These are phyloP conservation scores for Setomelanomma holmii DNA, from an alignment of 2,329 filamentous ascomycete species.

Conservation along the genomic window DNA sequence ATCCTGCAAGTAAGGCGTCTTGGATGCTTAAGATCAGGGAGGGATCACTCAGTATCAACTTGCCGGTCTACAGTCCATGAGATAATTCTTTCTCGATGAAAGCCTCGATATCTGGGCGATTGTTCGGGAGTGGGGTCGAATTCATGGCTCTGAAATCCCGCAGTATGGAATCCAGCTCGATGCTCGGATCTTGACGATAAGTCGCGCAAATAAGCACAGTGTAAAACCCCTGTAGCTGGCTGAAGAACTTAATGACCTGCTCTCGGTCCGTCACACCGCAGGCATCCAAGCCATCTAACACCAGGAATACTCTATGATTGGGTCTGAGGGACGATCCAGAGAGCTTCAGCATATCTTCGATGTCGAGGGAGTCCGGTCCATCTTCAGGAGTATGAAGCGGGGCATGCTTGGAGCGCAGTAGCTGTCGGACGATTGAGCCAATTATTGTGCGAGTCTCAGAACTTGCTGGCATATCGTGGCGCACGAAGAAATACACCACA, in stretches of 20 bases:
- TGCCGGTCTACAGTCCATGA: constrained; percentile 18
- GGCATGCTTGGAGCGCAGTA: constrained; percentile 37
- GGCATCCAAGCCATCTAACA: constrained; percentile 48
- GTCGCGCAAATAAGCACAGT: constrained; percentile 33
- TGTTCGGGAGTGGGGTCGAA: constrained; percentile 25
- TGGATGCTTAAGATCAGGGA: constrained; percentile 33
- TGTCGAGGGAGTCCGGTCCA: constrained; percentile 4
- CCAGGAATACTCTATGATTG: constrained; percentile 34
- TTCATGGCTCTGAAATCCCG: constrained; percentile 1
- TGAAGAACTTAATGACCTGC: constrained; percentile 21
- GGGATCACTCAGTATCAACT: constrained; percentile 31
- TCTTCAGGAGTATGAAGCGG: constrained; percentile 10
- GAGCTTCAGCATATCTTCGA: constrained; percentile 26
- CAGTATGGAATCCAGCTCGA: constrained; percentile 2
- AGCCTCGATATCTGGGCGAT: constrained; percentile 25
- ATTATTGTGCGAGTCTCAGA: constrained; percentile 30
- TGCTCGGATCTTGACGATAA: constrained; percentile 25
- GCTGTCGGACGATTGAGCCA: constrained; percentile 42
- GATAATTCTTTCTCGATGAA: constrained; percentile 38
- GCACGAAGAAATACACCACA: constrained; percentile 36
- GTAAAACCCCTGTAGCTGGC: constrained; percentile 26
- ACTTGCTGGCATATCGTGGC: constrained; percentile 29
- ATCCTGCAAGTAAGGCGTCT: constrained; percentile 26
- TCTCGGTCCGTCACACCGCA: constrained; percentile 26
- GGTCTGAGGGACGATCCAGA: constrained; percentile 12